phyloP scores from a whole-genome alignment of 768 basidiomycete species.

The Calvatia gigantea region DNA sequence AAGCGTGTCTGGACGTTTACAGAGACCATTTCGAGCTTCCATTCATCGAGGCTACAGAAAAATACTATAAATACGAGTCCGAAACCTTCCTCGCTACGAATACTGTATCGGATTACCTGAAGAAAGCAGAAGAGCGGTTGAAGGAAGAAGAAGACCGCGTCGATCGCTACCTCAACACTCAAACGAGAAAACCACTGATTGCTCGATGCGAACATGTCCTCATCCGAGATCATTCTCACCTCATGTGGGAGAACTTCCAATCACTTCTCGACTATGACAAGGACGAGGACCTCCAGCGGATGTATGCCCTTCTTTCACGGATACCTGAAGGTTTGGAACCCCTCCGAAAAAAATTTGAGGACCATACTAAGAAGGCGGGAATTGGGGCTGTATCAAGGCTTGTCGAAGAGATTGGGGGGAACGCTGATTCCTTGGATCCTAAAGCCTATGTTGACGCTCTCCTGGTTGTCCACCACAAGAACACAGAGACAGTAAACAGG shows the following conservation, averaged over 20 bases:
- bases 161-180: slow-evolving; percentile 87
- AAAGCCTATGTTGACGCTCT: slow-evolving; percentile 94
- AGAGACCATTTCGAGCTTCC: slow-evolving; percentile 85
- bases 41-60: slow-evolving; percentile 86
- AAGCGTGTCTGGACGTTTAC: slow-evolving; percentile 91
- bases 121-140: slow-evolving; percentile 89
- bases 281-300: slow-evolving; percentile 90
- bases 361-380: slow-evolving; percentile 92
- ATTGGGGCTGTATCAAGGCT: slow-evolving; percentile 76
- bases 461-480: slow-evolving; percentile 89
- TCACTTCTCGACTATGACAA: slow-evolving; percentile 87
- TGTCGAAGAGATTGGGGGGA: slow-evolving; percentile 51
- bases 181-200: slow-evolving; percentile 79
- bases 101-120: slow-evolving; percentile 91
- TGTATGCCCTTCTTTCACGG: slow-evolving; percentile 90
- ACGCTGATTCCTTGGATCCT: slow-evolving; percentile 71
- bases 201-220: slow-evolving; percentile 89
- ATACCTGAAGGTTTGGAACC: slow-evolving; percentile 91
- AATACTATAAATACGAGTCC: slow-evolving; percentile 90
- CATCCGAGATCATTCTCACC: slow-evolving; percentile 77
- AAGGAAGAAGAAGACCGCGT: slow-evolving; percentile 95
- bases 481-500: slow-evolving; percentile 80
- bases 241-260: slow-evolving; percentile 95
- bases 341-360: slow-evolving; percentile 87
- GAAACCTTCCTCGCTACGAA: slow-evolving; percentile 86